These are phyloP conservation scores for Yamadazyma trypodendri DNA, from an alignment of 1,139 yeast species.

Conservation along the genomic window DNA sequence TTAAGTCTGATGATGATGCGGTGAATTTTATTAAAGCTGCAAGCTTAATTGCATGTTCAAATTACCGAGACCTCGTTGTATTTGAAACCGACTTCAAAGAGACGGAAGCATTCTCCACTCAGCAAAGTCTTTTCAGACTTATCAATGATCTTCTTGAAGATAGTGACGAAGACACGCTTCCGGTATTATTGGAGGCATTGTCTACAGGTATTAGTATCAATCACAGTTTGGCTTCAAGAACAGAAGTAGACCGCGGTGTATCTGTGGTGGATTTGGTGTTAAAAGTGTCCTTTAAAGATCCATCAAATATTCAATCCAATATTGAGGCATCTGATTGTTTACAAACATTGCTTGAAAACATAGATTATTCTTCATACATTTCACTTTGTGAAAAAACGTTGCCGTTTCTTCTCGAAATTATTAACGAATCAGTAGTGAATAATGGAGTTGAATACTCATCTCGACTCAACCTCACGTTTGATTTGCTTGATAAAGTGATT, in stretches of 20 bases:
- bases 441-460: slow-evolving; percentile 48
- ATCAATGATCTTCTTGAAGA: slow-evolving; percentile 49
- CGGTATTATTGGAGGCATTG: slow-evolving; percentile 71
- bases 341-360: slow-evolving; percentile 51
- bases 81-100: slow-evolving; percentile 22
- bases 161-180: slow-evolving; percentile 80
- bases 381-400: slow-evolving; percentile 52
- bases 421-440: slow-evolving; percentile 22
- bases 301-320: slow-evolving; percentile 69
- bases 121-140: slow-evolving; percentile 28
- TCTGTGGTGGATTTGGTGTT: slow-evolving; percentile 55
- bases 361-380: slow-evolving; percentile 46
- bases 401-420: slow-evolving; percentile 45
- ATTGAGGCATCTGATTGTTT: slow-evolving; percentile 64
- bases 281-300: slow-evolving; percentile 66
- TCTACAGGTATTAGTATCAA: slow-evolving; percentile 52
- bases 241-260: slow-evolving; percentile 13
- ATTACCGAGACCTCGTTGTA: slow-evolving; percentile 49
- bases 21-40: slow-evolving; percentile 34
- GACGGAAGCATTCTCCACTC: slow-evolving; percentile 19
- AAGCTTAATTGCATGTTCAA: slow-evolving; percentile 53
- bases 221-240: slow-evolving; percentile 32
- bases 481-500: slow-evolving; percentile 59
- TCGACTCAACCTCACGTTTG: slow-evolving; percentile 64
- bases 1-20: slow-evolving; percentile 13